phyloP scores from a whole-genome alignment of 2,329 filamentous ascomycete species.

The Pseudogymnoascus sp. region DNA sequence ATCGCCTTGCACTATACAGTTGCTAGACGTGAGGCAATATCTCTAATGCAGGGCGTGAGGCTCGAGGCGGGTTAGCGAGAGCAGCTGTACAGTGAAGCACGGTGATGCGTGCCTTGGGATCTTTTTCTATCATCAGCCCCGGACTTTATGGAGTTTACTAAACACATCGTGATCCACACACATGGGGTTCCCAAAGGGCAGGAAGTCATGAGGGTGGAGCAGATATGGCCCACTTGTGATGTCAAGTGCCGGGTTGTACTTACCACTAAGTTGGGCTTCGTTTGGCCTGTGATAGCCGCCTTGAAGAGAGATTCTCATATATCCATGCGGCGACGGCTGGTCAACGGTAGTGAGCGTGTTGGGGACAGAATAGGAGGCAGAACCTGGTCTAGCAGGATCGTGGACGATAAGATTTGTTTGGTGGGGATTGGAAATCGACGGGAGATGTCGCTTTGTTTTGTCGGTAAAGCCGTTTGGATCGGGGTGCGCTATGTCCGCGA shows the following conservation, averaged over 20 bases:
- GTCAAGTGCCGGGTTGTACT: background rate
- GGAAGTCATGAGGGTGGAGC: background rate
- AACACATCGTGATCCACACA: conserved; percentile 1
- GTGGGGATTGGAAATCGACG: background rate
- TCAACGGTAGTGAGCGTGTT: background rate
- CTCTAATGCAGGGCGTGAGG: background rate
- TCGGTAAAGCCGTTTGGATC: conserved; percentile 4
- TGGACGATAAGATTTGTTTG: conserved; percentile 1
- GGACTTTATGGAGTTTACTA: background rate
- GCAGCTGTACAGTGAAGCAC: background rate
- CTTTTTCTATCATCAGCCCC: conserved; percentile 5
- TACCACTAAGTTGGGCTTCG: background rate
- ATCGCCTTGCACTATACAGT: background rate
- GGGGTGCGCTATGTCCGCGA: conserved; percentile 6
- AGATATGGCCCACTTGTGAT: conserved; percentile 8
- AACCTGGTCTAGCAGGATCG: background rate
- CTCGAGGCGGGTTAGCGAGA: background rate
- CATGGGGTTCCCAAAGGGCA: background rate
- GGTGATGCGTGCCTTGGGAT: background rate
- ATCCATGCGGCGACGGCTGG: background rate
- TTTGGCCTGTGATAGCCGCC: conserved; percentile 3
- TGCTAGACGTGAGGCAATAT: background rate
- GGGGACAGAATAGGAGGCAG: background rate
- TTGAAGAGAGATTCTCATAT: background rate
- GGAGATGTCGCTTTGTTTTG: conserved; percentile 6